A percentile compares a stretch with the other conserved stretches of the same genome.
These are phyloP conservation scores for Castanea mollissima DNA, from an alignment of 306 rosid species.

Conservation along the genomic window DNA sequence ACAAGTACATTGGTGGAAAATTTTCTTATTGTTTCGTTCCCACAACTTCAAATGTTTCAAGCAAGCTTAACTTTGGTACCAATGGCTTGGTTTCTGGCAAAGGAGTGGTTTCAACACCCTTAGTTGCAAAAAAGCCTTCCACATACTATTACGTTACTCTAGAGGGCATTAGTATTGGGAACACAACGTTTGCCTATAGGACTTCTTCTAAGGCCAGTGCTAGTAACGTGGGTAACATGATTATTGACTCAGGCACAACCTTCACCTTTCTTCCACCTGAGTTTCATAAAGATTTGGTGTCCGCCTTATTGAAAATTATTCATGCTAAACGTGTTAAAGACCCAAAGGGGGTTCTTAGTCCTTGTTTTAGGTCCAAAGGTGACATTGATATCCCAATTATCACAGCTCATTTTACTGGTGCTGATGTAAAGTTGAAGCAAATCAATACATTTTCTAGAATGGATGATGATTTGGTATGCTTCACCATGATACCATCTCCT, in stretches of 20 bases:
- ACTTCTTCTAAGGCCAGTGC: background rate
- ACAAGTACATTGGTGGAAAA: no score
- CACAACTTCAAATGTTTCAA: background rate
- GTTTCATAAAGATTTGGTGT: slow-evolving; percentile 21
- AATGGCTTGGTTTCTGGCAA: slow-evolving; percentile 22
- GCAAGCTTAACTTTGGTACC: slow-evolving; percentile 49
- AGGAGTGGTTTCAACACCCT: slow-evolving; percentile 30
- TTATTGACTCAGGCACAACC: slow-evolving; percentile 60
- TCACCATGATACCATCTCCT: slow-evolving; percentile 6
- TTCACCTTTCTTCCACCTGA: slow-evolving; percentile 26
- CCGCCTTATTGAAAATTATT: slow-evolving; percentile 21
- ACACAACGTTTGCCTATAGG: slow-evolving; percentile 15
- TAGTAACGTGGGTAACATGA: slow-evolving; percentile 33
- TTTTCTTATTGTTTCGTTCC: no score
- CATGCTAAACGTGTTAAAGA: slow-evolving; percentile 27
- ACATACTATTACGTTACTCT: slow-evolving; percentile 39
- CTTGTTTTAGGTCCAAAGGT: slow-evolving; percentile 27
- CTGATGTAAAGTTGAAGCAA: slow-evolving; percentile 37
- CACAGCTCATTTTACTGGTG: slow-evolving; percentile 46
- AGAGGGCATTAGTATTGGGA: slow-evolving; percentile 52
- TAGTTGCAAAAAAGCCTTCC: background rate
- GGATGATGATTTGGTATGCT: slow-evolving; percentile 30
- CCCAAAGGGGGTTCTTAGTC: slow-evolving; percentile 26
- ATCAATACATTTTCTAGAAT: slow-evolving; percentile 33
- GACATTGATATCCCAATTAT: slow-evolving; percentile 27